Conservation (phyloP, 1,139 yeast genomes). For the Geotrichum cucujoidarum region DNA sequence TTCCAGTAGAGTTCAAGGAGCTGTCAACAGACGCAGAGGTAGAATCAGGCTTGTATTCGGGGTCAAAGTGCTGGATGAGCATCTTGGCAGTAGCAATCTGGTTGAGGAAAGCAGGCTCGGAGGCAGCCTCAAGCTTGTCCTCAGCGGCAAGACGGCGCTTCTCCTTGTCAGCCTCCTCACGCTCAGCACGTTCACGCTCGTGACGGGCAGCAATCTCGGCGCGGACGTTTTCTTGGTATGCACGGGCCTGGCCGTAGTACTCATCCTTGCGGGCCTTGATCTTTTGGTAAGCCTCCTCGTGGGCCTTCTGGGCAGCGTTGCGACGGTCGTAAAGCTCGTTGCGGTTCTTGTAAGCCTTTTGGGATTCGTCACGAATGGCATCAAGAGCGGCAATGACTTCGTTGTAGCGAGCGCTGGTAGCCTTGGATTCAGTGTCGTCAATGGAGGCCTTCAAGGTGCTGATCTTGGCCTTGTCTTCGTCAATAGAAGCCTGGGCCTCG, state of each 20-base stretch:
- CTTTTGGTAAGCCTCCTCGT: conserved; percentile 58
- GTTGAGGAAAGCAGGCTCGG: conserved; percentile 72
- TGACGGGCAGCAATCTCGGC: conserved; percentile 57
- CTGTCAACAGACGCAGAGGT: conserved; percentile 20
- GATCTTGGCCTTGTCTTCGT: conserved; percentile 71
- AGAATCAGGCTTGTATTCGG: conserved; percentile 55
- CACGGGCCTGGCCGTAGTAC: conserved; percentile 33
- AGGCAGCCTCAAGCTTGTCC: conserved; percentile 68
- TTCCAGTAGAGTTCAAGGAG: conserved; percentile 31
- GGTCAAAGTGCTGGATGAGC: conserved; percentile 70
- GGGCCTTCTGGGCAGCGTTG: conserved; percentile 60
- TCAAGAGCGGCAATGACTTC: conserved; percentile 61
- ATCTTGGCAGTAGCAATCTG: conserved; percentile 72
- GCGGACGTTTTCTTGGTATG: conserved; percentile 31
- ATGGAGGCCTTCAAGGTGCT: conserved; percentile 68
- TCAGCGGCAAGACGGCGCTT: conserved; percentile 41
- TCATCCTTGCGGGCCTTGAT: conserved; percentile 51
- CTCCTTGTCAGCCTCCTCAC: conserved; percentile 38
- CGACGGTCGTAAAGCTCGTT: conserved; percentile 61
- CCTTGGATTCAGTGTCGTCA: conserved; percentile 59
- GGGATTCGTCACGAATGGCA: conserved; percentile 54
- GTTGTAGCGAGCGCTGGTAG: conserved; percentile 48
- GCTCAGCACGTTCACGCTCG: conserved; percentile 54
- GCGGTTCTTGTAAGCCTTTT: conserved; percentile 63
- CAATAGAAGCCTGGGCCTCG: conserved; percentile 73